phyloP scores from a whole-genome alignment of 202 grass and related monocot species.

The Zoysia matrella region DNA sequence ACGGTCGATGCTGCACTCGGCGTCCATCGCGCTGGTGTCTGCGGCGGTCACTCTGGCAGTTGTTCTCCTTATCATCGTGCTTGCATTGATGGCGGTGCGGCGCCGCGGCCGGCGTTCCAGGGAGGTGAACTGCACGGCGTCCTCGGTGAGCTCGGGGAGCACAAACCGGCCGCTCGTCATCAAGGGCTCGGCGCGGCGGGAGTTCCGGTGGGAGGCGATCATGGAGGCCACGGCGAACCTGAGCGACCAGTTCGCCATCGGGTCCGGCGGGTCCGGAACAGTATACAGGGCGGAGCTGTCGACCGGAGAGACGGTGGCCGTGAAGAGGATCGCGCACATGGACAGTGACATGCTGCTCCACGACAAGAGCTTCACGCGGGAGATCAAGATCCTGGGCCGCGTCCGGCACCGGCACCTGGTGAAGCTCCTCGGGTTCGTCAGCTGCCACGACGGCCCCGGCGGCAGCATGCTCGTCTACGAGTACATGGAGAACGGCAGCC shows the following conservation, averaged over 20 bases:
- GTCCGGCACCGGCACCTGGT: slow-evolving; percentile 91
- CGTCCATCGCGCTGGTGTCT: slow-evolving; percentile 71
- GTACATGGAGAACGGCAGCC: slow-evolving; percentile 96
- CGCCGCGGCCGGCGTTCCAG: slow-evolving; percentile 13
- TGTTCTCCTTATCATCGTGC: slow-evolving; percentile 57
- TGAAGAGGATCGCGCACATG: slow-evolving; percentile 67
- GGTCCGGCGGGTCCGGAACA: slow-evolving; percentile 79
- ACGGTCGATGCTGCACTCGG: slow-evolving; percentile 46
- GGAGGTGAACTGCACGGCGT: slow-evolving; percentile 72
- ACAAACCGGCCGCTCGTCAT: slow-evolving; percentile 59
- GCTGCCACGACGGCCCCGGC: slow-evolving; percentile 37
- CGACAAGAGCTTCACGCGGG: slow-evolving; percentile 77
- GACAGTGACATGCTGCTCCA: slow-evolving; percentile 66
- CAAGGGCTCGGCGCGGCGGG: slow-evolving; percentile 68
- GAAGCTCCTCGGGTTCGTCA: slow-evolving; percentile 84
- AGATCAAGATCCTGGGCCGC: slow-evolving; percentile 82
- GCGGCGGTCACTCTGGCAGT: slow-evolving; percentile 27
- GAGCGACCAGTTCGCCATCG: slow-evolving; percentile 82
- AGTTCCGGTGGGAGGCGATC: slow-evolving; percentile 92
- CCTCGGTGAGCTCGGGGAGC: slow-evolving; percentile 56
- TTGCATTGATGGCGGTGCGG: slow-evolving; percentile 39
- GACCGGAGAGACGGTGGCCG: slow-evolving; percentile 85
- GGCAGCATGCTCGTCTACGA: slow-evolving; percentile 85
- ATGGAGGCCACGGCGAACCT: slow-evolving; percentile 88
- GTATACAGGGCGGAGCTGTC: slow-evolving; percentile 79